Evolutionary conservation across 2,329 filamentous ascomycete species (phyloP), one percentile per base, ranked within the genome.

Genomic region (Penicillium sp.): DNA sequence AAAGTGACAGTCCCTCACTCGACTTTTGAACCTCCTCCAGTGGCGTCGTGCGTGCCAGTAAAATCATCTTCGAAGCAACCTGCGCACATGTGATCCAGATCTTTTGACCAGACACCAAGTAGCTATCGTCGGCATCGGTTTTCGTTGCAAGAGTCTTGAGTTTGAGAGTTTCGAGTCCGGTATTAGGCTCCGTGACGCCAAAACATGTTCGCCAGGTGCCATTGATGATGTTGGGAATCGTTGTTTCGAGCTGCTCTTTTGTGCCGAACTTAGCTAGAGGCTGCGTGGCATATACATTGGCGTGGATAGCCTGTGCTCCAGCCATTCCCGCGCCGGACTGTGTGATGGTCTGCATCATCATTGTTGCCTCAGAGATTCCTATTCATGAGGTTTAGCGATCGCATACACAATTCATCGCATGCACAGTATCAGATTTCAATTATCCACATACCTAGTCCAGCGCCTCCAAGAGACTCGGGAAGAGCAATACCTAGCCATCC

Each of bases 71-170:
- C 4, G 84, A 84, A 0, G 92, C 91, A 0, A 94, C 89, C 73
- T 96, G 91, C 0, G 92, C 92, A 57, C 88, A 93, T 0, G 91
- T 91, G 58, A 95, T 96, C 92, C 92, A 96, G 58, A 94, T 93
- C 79, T 96, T 96, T 73, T 94, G 91, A 0, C 92, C 91, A 0
- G 86, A 86, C 12, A 96, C 83, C 1, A 79, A 81, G 73, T 93
- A 96, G 4, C 81, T 83, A 15, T 84, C 80, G 0, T 85, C 85
- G 22, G 87, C 80, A 0, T 85, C 85, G 22, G 87, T 85, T 66
- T 83, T 85, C 33, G 76, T 83, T 0, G 91, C 91, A 6, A 79
- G 78, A 0, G 91, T 94, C 42, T 82, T 83, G 3, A 96, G 80
- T 45, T 88, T 86, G 12, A 93, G 80, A 0, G 91, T 96, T 62